Conservation (phyloP, 371 early-diverging fungal genomes). For the Mortierella sp. region DNA sequence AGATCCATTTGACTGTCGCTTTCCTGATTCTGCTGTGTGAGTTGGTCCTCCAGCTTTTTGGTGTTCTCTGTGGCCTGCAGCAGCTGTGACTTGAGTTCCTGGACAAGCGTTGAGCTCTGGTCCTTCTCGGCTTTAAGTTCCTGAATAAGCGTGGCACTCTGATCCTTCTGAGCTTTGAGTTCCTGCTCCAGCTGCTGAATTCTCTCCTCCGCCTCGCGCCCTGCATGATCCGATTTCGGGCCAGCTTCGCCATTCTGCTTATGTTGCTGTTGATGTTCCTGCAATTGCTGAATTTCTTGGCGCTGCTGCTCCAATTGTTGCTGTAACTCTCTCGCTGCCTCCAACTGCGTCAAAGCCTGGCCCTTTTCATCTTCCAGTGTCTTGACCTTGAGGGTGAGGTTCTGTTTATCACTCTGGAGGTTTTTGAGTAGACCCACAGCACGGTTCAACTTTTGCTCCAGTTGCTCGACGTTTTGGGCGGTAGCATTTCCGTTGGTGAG, state of each 20-base stretch:
- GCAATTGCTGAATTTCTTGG: conserved; percentile 2
- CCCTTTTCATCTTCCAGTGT: conserved; percentile 28
- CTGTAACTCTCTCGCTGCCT: background rate
- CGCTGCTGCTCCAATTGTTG: conserved; percentile 18
- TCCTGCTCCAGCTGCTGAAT: conserved; percentile 17
- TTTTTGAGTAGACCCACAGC: conserved; percentile 43
- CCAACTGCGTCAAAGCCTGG: background rate
- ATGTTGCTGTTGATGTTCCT: background rate
- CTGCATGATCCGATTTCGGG: background rate
- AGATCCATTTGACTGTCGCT: conserved; percentile 21
- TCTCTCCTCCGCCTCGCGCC: background rate
- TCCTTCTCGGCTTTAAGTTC: conserved; percentile 18
- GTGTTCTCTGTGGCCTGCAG: conserved; percentile 17
- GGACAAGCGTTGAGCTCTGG: background rate
- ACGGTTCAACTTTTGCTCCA: conserved; percentile 36
- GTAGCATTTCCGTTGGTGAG: conserved; percentile 46
- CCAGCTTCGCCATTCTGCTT: background rate
- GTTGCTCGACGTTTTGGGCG: conserved; percentile 46
- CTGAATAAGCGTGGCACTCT: conserved; percentile 13
- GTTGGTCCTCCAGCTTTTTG: conserved; percentile 27
- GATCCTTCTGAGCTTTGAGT: conserved; percentile 28
- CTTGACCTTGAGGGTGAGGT: conserved; percentile 25
- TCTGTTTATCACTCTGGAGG: conserved; percentile 36
- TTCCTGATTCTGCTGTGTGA: conserved; percentile 14
- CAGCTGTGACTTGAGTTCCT: conserved; percentile 31